Conservation (phyloP, 768 basidiomycete genomes). For the Boletus reticuloceps region DNA sequence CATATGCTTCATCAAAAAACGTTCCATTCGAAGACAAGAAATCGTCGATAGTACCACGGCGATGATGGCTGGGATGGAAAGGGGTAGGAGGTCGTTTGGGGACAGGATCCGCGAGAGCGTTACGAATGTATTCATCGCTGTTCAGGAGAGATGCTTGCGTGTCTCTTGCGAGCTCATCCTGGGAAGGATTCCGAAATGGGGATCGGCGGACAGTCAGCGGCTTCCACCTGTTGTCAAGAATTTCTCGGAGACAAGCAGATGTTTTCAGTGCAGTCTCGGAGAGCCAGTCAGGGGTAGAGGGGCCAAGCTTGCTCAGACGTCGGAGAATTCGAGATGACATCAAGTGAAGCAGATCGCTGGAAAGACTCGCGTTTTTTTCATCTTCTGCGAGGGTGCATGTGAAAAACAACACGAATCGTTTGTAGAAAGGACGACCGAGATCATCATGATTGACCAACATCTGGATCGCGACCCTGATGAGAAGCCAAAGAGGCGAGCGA, state of each 20-base stretch:
- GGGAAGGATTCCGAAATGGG: conserved; percentile 15
- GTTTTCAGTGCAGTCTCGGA: conserved; percentile 38
- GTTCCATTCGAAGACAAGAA: too few species aligned
- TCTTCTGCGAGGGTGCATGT: conserved; percentile 23
- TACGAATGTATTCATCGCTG: too few species aligned
- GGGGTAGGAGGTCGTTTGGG: too few species aligned
- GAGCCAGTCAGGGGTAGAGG: conserved; percentile 20
- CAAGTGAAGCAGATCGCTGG: conserved; percentile 23
- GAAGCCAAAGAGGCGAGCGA: conserved; percentile 33
- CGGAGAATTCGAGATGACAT: conserved; percentile 23
- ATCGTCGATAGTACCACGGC: too few species aligned
- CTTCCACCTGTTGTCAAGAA: conserved; percentile 35
- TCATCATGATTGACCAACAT: conserved; percentile 11
- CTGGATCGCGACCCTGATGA: conserved; percentile 31
- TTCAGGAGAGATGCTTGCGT: too few species aligned
- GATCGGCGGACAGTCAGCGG: conserved; percentile 22
- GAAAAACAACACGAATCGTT: conserved; percentile 45
- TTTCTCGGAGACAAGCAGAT: conserved; percentile 13
- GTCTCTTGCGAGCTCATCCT: too few species aligned
- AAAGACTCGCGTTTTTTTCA: conserved; percentile 8
- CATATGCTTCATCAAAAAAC: conserved; percentile 2
- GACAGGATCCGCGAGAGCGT: too few species aligned
- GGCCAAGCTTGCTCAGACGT: conserved; percentile 18
- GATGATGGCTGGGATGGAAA: too few species aligned
- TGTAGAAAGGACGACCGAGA: conserved; percentile 33